phyloP scores from a whole-genome alignment of 1,284 basidiomycete genomes.

The Rhodotorula sp. region DNA sequence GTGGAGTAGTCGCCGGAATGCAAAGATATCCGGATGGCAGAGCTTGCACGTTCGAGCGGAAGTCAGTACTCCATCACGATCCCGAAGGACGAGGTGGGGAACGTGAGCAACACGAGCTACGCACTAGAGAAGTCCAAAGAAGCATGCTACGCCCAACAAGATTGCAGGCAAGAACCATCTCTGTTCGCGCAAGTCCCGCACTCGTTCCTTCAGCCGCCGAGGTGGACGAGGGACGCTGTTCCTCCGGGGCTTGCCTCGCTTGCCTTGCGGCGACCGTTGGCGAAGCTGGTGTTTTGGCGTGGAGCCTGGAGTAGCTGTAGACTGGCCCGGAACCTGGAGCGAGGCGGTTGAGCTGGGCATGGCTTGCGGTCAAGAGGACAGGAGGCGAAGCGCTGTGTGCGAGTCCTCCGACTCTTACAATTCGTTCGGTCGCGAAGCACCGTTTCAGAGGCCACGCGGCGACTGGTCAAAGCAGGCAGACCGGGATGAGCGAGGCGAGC shows the following conservation, averaged over 20 bases:
- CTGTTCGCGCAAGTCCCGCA: neutral
- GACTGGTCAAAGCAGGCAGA: too few relatives aligned
- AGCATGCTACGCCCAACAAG: neutral
- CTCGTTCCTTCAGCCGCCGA: neutral
- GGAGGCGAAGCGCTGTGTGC: neutral
- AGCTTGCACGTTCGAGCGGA: conserved; percentile 6
- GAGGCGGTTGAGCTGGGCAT: neutral
- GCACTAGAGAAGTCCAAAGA: conserved; percentile 24
- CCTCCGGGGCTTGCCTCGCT: conserved; percentile 6
- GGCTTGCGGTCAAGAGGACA: neutral
- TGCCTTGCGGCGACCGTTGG: conserved; percentile 8
- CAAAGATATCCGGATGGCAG: conserved; percentile 23
- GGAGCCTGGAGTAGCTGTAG: neutral
- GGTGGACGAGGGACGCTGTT: neutral
- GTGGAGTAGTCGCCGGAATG: conserved; percentile 10
- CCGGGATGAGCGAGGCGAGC: too few relatives aligned
- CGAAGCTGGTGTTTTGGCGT: conserved; percentile 12
- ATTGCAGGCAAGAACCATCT: neutral
- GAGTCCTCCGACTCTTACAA: too few relatives aligned
- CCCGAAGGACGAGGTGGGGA: too few relatives aligned
- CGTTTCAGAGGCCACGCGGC: too few relatives aligned
- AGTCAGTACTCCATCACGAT: neutral
- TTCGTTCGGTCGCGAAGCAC: too few relatives aligned
- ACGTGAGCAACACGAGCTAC: neutral
- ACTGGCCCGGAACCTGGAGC: neutral